A percentile compares a stretch with the other conserved stretches of the same genome.
Conservation (phyloP, 495 filamentous ascomycete genomes). For the Trichocladium antarcticum region DNA sequence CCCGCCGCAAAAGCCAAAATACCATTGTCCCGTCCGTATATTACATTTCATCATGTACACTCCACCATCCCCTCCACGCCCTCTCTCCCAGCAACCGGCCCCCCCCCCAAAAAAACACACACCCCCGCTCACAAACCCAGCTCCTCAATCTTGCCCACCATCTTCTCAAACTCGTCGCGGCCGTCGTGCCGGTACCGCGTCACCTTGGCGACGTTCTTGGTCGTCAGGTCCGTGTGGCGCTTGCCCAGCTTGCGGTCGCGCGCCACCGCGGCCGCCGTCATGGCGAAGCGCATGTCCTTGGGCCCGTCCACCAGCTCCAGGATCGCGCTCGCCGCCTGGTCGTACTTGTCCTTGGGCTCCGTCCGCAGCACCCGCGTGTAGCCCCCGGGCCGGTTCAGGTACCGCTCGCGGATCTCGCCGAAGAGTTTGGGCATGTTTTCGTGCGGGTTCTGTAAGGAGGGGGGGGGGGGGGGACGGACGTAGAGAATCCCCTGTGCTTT, state of each 20-base stretch:
- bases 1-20: neutral
- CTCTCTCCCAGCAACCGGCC: neutral
- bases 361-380: conserved; percentile 91
- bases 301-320: conserved; percentile 95
- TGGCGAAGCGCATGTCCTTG: conserved; percentile 85
- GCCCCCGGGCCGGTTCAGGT: conserved; percentile 69
- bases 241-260: conserved; percentile 43
- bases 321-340: conserved; percentile 80
- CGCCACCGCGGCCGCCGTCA: conserved; percentile 74
- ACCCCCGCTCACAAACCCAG: conserved; percentile 19
- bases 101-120: neutral
- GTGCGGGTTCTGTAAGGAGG: conserved; percentile 39
- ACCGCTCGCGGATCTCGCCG: conserved; percentile 67
- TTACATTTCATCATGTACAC: conserved; percentile 3
- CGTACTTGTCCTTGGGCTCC: conserved; percentile 62
- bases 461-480: conserved; percentile 42
- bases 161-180: conserved; percentile 51
- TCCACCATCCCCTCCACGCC: neutral
- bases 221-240: conserved; percentile 55
- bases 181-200: conserved; percentile 63
- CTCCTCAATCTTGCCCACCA: conserved; percentile 52
- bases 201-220: conserved; percentile 73
- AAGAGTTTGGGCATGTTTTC: conserved; percentile 77
- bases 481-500: conserved; percentile 66
- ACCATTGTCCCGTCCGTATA: conserved; percentile 2